Base-by-base conservation (phyloP, 1,284 basidiomycete genomes). In the Athelia sp. region DNA sequence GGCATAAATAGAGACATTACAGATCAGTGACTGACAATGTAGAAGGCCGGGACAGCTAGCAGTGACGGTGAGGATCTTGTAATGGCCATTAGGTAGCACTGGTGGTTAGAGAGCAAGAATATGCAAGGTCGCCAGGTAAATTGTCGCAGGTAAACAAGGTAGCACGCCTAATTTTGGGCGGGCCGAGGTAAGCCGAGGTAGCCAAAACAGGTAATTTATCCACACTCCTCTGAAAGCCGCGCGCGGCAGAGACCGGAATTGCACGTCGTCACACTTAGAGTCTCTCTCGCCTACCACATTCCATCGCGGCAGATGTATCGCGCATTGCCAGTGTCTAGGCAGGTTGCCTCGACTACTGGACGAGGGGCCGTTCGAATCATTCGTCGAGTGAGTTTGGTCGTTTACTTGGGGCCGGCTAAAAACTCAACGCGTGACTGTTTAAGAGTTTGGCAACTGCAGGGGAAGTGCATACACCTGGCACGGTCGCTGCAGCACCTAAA, bases 371-470 rank as follows among this genome's bases (percentile, higher is more conserved):
- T 77, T 48, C 72, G 73, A 61, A 72, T 76, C 50, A 66, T 70
- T 55, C 76, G 76, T 66, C 73, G 82, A 57, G 84, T 85, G 60
- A 66, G 76, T 67, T 10, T 49, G 29, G 18, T 35, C 26, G 36
- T 40, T n/a, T 24, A 22, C 15, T 32, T 8, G 47, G 44, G 38
- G 10, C 23, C 17, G 35, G 19, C 36, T 50, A 46, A 48, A n/a
- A 47, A 3, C 29, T 29, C 26, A 26, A 45, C 22, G 35, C 32
- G 31, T 48, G 10, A 4, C 51, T 45, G 45, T 45, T 46, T 42
- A 62, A 85, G 84, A 77, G 77, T 61, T 66, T 84, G 52, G 70
- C 78, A 34, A 80, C 81, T 53, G 66, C 73, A 48, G 51, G n/a
- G 15, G 36, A 40, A n/a, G 19, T 71, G 24, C 53, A 61, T 34